These are phyloP conservation scores for Penicillium angulare DNA, from an alignment of 495 filamentous ascomycete genomes.

Conservation along the genomic window DNA sequence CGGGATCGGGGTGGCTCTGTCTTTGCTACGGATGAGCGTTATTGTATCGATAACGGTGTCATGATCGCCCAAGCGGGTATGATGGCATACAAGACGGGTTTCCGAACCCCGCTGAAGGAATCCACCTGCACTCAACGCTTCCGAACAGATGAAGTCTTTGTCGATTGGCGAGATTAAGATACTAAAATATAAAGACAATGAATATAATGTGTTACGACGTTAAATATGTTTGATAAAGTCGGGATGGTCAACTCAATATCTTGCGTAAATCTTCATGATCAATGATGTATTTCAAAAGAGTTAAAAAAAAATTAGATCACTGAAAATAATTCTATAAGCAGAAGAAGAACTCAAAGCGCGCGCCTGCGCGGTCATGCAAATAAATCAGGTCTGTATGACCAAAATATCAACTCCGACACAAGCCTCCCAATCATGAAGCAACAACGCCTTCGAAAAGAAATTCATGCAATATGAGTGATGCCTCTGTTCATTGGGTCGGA, in stretches of 20 bases:
- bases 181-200: background rate
- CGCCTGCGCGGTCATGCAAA: constrained; percentile 6
- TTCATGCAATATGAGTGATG: constrained; percentile 11
- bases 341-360: background rate
- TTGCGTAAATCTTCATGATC: background rate
- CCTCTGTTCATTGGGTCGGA: background rate
- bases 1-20: constrained; percentile 82
- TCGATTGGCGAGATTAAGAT: constrained; percentile 75
- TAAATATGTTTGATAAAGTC: too few species aligned
- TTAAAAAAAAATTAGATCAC: background rate
- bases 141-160: constrained; percentile 88
- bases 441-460: constrained; percentile 8
- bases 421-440: constrained; percentile 3
- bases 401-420: constrained; percentile 6
- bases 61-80: constrained; percentile 99
- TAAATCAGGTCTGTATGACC: constrained; percentile 4
- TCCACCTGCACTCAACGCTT: constrained; percentile 92
- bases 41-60: constrained; percentile 98
- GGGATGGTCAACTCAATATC: too few species aligned
- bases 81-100: constrained; percentile 76
- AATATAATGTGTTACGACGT: constrained; percentile 25
- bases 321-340: background rate
- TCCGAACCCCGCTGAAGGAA: constrained; percentile 71
- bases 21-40: constrained; percentile 93
- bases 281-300: background rate